Evolutionary conservation across 2,329 filamentous ascomycete species (phyloP), one percentile per base, ranked within the genome.

Genomic region (Xylaria sp.): DNA sequence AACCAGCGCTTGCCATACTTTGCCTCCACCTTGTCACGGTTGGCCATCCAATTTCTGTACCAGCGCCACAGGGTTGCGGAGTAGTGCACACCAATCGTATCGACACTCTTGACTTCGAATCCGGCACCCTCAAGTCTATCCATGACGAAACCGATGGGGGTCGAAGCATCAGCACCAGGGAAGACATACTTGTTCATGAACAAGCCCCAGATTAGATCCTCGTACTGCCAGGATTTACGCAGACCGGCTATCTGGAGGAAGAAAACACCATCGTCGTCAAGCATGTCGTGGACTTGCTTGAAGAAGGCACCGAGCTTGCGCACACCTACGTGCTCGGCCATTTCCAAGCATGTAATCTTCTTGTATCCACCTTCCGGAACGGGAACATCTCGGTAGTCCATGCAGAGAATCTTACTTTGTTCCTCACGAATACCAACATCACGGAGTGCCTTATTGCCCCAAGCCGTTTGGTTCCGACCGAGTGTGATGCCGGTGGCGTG

Each of bases 151-250:
- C 93, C 93, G 58, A 99, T 90, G 60, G 96, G 96, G 67, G 94
- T 97, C 51, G 93, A 97, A 61, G 96, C 96, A 79, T 98, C 96
- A 60, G 96, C 96, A 79, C 96, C 96, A 40, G 94, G 96, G 88
- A 98, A 98, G 81, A 98, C 87, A 83, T 98, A 97, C 86, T 97
- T 98, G 91, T 98, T 98, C 94, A 98, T 97, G 88, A 98, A 98
- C 55, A 98, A 88, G 80, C 96, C 96, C 96, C 96, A 98, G 81
- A 95, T 92, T 60, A 98, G 88, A 83, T 98, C 95, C 86, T 98
- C 94, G 79, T 97, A 98, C 82, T 98, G 96, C 96, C 96, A 98
- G 72, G 88, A 86, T 85, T 97, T 97, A 76, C 96, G 92, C 70
- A 99, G 88, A 83, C 96, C 96, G 76, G 95, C 94, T 76, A 97